These are phyloP conservation scores for Candida pseudocylindracea DNA, from an alignment of 1,139 yeast genomes.

Conservation along the genomic window DNA sequence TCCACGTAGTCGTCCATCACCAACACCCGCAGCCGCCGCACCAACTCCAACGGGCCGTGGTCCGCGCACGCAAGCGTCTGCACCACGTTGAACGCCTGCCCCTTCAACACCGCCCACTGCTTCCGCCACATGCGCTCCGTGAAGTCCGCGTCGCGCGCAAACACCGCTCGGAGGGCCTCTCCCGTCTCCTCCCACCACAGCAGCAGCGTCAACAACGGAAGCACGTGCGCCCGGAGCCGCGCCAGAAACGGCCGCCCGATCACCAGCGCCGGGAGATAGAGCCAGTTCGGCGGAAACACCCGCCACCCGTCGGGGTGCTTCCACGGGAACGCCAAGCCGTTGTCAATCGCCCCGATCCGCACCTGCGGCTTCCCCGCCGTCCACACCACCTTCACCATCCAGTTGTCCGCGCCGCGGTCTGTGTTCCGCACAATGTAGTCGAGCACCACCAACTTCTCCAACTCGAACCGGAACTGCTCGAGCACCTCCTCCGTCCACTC, in stretches of 20 bases:
- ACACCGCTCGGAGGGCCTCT: constrained; percentile 20
- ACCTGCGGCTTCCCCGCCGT: constrained; percentile 12
- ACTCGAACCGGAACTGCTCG: constrained; percentile 31
- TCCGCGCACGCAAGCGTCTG: constrained; percentile 33
- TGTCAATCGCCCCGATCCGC: constrained; percentile 55
- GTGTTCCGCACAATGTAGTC: constrained; percentile 61
- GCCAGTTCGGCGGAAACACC: constrained; percentile 65
- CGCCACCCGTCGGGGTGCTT: constrained; percentile 73
- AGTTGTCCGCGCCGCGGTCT: constrained; percentile 53
- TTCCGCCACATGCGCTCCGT: constrained; percentile 43
- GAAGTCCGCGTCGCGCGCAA: constrained; percentile 36
- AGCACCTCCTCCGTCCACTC: constrained; percentile 31
- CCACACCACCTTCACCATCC: constrained; percentile 54
- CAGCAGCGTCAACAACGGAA: constrained; percentile 34
- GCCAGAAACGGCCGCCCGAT: constrained; percentile 50
- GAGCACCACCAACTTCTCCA: constrained; percentile 47
- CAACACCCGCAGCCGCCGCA: constrained; percentile 30
- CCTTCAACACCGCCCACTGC: constrained; percentile 53
- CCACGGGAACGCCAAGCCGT: constrained; percentile 65
- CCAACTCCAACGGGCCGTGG: constrained; percentile 50
- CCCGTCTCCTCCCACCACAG: constrained; percentile 55
- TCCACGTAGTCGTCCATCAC: constrained; percentile 43
- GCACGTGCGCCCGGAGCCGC: constrained; percentile 30
- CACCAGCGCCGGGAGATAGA: constrained; percentile 37
- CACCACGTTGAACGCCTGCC: constrained; percentile 61